Conservation (phyloP, 164 flowering plant species). For the Paratinospora sagittata region DNA sequence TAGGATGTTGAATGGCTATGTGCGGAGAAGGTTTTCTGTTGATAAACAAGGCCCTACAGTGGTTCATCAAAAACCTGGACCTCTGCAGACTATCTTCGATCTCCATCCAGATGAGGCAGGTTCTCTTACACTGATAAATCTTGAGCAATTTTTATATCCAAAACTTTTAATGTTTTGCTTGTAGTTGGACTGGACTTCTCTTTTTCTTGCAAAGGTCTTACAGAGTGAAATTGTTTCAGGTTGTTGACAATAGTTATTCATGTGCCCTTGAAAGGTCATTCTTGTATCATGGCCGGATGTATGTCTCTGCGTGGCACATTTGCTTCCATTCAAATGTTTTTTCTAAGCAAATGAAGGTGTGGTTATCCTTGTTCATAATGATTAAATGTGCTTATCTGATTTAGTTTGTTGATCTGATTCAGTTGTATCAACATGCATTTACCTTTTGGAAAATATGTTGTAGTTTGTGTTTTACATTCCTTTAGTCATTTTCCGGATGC, state of each 20-base stretch:
- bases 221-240: constrained; percentile 41
- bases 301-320: no score
- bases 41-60: constrained; percentile 85
- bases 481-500: neutral
- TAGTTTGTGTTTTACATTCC: neutral
- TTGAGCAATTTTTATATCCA: no score
- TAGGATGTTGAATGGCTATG: constrained; percentile 63
- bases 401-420: no score
- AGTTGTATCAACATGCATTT: neutral
- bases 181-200: no score
- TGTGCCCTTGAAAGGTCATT: constrained; percentile 99
- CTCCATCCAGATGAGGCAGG: constrained; percentile 80
- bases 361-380: no score
- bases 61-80: constrained; percentile 94
- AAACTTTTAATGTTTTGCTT: no score
- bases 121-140: no score
- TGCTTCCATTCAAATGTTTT: no score
- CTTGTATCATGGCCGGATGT: constrained; percentile 97
- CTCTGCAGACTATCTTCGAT: constrained; percentile 77
- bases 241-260: constrained; percentile 85
- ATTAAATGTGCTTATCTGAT: no score
- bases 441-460: no score
- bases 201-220: no score
- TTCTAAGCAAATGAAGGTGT: no score
- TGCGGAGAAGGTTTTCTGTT: constrained; percentile 52